Percentiles rank a stretch among this genome's conserved stretches.
Conservation (phyloP, 352 stramenopile species). For the Phytophthora litchii region DNA sequence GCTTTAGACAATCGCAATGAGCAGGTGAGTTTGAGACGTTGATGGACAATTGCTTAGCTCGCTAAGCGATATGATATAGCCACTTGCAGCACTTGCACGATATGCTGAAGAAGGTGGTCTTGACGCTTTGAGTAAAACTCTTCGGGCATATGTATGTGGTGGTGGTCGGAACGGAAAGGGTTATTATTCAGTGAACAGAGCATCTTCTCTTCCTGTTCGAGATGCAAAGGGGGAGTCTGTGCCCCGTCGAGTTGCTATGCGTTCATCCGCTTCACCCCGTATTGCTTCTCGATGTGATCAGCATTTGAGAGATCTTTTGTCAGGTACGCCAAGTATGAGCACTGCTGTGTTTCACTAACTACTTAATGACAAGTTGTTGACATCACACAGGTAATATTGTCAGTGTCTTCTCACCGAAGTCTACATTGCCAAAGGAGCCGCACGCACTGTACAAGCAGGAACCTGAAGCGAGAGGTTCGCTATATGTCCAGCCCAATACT, state of each 20-base stretch:
- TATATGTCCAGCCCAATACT: not conserved
- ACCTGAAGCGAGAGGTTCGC: not conserved
- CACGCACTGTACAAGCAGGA: conserved; percentile 1
- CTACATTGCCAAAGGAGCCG: not conserved
- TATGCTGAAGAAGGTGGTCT: conserved; percentile 21
- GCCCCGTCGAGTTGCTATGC: not conserved
- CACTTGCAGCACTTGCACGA: conserved; percentile 9
- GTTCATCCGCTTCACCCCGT: not conserved
- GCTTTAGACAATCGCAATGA: conserved; percentile 8
- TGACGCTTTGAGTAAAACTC: conserved; percentile 1
- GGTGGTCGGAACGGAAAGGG: not conserved
- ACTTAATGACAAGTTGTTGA: not conserved
- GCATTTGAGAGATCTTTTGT: conserved; percentile 16
- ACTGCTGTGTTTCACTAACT: no score
- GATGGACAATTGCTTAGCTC: not conserved
- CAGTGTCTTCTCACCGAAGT: conserved; percentile 8
- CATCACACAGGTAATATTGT: not conserved
- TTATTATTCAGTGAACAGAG: not conserved
- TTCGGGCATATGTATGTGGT: conserved; percentile 1
- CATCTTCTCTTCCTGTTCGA: not conserved
- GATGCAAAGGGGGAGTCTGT: not conserved
- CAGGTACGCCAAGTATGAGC: conserved; percentile 1
- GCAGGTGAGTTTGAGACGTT: conserved; percentile 10
- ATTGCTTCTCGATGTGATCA: not conserved
- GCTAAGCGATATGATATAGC: conserved; percentile 11